Percentiles rank a stretch among this genome's conserved stretches.
Conservation (phyloP, 495 filamentous ascomycete genomes). For the Aspergillus saccharolyticus region DNA sequence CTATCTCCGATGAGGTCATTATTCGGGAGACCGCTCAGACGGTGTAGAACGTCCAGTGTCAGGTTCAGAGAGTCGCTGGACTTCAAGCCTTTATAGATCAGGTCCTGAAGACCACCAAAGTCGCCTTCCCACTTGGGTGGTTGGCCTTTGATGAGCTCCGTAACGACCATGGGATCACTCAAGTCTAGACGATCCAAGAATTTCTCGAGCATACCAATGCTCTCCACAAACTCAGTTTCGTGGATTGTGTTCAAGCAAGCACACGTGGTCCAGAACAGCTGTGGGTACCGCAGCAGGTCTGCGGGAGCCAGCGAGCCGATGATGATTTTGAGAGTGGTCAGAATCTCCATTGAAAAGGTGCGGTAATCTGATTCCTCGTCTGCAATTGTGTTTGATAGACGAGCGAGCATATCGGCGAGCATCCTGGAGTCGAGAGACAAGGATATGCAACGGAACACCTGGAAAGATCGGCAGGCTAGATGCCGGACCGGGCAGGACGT, state of each 20-base stretch:
- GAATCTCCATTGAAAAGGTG: conserved; percentile 94
- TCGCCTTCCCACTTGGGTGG: conserved; percentile 84
- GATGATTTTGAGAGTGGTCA: conserved; percentile 86
- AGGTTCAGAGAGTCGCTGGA: conserved; percentile 75
- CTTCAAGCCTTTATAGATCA: conserved; percentile 86
- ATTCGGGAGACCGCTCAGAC: conserved; percentile 71
- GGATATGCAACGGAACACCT: conserved; percentile 91
- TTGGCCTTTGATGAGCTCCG: conserved; percentile 66
- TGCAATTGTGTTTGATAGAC: conserved; percentile 92
- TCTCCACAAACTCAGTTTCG: conserved; percentile 89
- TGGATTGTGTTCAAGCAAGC: conserved; percentile 94
- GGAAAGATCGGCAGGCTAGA: conserved; percentile 92
- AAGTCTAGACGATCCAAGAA: conserved; percentile 81
- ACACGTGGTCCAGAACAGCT: conserved; percentile 95
- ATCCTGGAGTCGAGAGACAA: conserved; percentile 85
- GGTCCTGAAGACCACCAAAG: conserved; percentile 80
- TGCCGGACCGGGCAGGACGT: conserved; percentile 96
- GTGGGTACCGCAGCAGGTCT: conserved; percentile 80
- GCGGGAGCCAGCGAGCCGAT: conserved; percentile 75
- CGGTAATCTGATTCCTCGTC: conserved; percentile 89
- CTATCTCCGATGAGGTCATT: conserved; percentile 77
- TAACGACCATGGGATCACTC: conserved; percentile 59
- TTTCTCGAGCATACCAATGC: conserved; percentile 84
- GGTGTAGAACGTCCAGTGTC: conserved; percentile 72
- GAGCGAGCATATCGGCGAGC: conserved; percentile 91